Evolutionary conservation across 352 stramenopile genomes (phyloP).

Genomic region (Plasmopara muralis): DNA sequence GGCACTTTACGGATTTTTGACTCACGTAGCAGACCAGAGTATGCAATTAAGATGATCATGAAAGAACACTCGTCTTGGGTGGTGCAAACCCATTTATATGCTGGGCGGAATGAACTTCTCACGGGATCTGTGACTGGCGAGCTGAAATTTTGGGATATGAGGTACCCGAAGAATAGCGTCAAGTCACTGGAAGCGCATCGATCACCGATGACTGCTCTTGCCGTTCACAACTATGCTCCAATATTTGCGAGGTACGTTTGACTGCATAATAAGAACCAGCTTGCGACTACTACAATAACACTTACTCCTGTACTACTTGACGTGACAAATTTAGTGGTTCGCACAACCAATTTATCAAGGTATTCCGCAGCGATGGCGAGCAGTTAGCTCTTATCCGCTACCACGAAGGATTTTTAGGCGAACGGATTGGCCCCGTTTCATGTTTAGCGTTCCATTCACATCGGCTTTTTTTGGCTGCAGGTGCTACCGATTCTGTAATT

Average conservation of each 20-base stretch:
- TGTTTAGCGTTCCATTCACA: conserved; percentile 96
- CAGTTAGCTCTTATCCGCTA: conserved; percentile 87
- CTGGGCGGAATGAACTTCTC: conserved; percentile 83
- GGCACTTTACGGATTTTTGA: conserved; percentile 94
- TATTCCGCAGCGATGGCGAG: conserved; percentile 89
- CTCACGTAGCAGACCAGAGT: conserved; percentile 71
- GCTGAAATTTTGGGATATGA: conserved; percentile 97
- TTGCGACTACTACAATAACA: neutral
- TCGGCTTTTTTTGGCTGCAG: conserved; percentile 92
- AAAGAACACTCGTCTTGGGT: conserved; percentile 95
- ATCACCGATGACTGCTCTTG: conserved; percentile 94
- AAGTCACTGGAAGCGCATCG: conserved; percentile 87
- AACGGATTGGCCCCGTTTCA: conserved; percentile 96
- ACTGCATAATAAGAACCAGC: neutral
- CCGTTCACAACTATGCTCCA: conserved; percentile 92
- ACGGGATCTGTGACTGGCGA: conserved; percentile 92
- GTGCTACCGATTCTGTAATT: conserved; percentile 93
- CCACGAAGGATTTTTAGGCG: conserved; percentile 94
- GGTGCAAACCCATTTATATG: conserved; percentile 86
- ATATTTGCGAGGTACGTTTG: conserved; percentile 87
- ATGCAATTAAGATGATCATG: conserved; percentile 58
- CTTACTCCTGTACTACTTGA: conserved; percentile 3
- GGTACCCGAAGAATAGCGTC: conserved; percentile 73
- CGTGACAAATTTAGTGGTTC: conserved; percentile 72
- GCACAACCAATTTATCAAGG: conserved; percentile 99